These are phyloP conservation scores for Phoma sp. DNA, from an alignment of 2,329 filamentous ascomycete genomes.

Conservation along the genomic window DNA sequence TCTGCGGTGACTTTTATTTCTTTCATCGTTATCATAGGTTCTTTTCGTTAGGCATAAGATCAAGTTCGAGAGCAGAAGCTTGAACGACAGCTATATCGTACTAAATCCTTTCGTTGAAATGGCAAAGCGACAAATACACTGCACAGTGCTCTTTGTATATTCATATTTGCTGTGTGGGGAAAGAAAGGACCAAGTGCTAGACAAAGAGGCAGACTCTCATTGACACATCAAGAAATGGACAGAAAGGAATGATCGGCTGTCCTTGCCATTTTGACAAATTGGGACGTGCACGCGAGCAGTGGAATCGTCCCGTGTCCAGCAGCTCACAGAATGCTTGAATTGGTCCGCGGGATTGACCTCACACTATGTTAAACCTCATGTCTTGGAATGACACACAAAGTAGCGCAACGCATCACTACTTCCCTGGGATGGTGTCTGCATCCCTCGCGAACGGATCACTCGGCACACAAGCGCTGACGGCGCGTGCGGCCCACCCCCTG, in stretches of 20 bases:
- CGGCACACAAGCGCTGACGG: constrained; percentile 25
- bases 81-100: not conserved
- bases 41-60: not conserved
- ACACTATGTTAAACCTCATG: too few relatives aligned
- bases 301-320: not conserved
- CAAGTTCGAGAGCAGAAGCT: not conserved
- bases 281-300: constrained; percentile 4
- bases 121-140: not conserved
- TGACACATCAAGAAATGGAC: not conserved
- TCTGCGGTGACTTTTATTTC: constrained; percentile 31
- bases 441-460: constrained; percentile 16
- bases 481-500: constrained; percentile 19
- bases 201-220: not conserved
- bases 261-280: not conserved
- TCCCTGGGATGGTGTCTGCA: not conserved
- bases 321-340: not conserved
- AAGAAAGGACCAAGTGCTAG: not conserved
- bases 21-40: constrained; percentile 10
- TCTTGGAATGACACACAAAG: too few relatives aligned
- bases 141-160: not conserved
- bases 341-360: too few relatives aligned
- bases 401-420: too few relatives aligned
- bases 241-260: not conserved
- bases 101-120: not conserved
- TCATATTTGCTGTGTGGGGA: not conserved